A percentile compares a stretch with the other conserved stretches of the same genome.
Conservation (phyloP, 2,329 filamentous ascomycete genomes). For the Monilinia aucupariae region DNA sequence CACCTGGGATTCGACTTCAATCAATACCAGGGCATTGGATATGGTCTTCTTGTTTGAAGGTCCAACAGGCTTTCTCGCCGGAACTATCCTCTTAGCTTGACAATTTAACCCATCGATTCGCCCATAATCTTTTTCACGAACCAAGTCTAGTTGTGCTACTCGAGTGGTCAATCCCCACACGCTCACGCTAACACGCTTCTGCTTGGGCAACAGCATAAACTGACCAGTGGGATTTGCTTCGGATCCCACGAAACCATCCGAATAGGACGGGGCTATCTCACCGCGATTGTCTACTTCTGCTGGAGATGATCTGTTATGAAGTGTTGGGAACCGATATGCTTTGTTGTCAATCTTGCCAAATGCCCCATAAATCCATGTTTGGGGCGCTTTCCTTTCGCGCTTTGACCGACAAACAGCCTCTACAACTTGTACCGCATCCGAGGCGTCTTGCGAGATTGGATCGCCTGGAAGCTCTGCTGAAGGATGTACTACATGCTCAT, state of each 20-base stretch:
- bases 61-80: too few relatives aligned
- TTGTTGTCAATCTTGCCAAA: constrained; percentile 19
- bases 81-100: neutral
- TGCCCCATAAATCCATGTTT: neutral
- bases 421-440: neutral
- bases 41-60: neutral
- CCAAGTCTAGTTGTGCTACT: constrained; percentile 19
- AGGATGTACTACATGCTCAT: constrained; percentile 10
- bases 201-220: constrained; percentile 23
- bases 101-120: neutral
- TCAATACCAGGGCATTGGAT: neutral
- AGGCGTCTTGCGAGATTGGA: constrained; percentile 25
- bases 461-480: constrained; percentile 25
- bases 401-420: neutral
- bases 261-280: constrained; percentile 17
- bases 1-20: neutral
- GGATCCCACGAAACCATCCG: constrained; percentile 30
- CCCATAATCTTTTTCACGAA: constrained; percentile 12
- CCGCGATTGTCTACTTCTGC: neutral
- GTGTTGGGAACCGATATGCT: constrained; percentile 26
- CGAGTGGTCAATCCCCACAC: constrained; percentile 1
- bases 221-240: constrained; percentile 27
- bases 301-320: neutral
- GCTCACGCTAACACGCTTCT: neutral
- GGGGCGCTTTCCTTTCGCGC: neutral